Percentiles rank a stretch among this genome's conserved stretches.
phyloP scores from a whole-genome alignment of 306 rosid genomes.

The Begonia loranthoides region DNA sequence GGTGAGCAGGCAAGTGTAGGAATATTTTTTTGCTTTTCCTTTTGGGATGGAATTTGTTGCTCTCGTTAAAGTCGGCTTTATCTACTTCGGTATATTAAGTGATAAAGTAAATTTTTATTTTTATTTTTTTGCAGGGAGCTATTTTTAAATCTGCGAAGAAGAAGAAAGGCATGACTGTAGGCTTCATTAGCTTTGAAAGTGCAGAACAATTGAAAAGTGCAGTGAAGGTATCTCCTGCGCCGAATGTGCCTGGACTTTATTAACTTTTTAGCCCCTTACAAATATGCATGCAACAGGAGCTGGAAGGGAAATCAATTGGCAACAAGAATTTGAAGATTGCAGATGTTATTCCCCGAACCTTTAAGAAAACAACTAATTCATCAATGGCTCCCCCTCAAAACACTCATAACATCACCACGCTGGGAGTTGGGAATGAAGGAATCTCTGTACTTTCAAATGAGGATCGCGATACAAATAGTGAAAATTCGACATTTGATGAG shows the following conservation, averaged over 20 bases:
- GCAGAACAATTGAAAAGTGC: conserved; percentile 54
- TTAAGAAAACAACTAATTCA: conserved; percentile 43
- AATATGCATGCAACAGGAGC: conserved; percentile 29
- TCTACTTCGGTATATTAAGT: neutral
- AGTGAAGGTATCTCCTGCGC: conserved; percentile 34
- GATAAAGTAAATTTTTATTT: neutral
- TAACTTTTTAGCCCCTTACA: neutral
- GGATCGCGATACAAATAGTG: conserved; percentile 25
- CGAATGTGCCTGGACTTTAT: neutral
- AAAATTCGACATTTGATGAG: conserved; percentile 24
- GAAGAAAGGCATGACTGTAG: conserved; percentile 71
- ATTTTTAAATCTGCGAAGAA: conserved; percentile 65
- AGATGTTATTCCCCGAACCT: conserved; percentile 59
- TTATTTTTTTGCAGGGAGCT: conserved; percentile 33
- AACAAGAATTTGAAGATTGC: conserved; percentile 52
- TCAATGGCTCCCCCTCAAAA: conserved; percentile 11
- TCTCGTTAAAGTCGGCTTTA: neutral
- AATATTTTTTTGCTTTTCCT: neutral
- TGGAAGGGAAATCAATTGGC: conserved; percentile 59
- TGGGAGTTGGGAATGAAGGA: too few species aligned
- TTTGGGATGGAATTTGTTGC: conserved; percentile 1
- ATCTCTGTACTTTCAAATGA: conserved; percentile 19
- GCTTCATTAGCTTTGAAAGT: conserved; percentile 55
- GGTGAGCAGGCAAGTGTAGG: conserved; percentile 38
- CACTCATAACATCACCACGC: conserved; percentile 1